These are phyloP conservation scores for Colletotrichum navitas DNA, from an alignment of 2,329 filamentous ascomycete species.

Conservation along the genomic window DNA sequence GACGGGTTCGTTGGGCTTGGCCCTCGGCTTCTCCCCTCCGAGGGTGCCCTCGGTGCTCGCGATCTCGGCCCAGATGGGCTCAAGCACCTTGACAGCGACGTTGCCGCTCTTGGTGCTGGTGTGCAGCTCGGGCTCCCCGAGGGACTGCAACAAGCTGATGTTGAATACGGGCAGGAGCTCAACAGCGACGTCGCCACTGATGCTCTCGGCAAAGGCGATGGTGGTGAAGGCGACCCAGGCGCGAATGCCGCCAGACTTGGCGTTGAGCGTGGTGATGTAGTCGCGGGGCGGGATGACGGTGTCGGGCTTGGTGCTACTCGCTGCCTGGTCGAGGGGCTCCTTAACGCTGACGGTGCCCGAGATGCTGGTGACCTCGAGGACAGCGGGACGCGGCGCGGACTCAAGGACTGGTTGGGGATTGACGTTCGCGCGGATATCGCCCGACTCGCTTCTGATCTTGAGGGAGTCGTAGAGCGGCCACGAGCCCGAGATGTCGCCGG, in stretches of 20 bases:
- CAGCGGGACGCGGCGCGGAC: slow-evolving; percentile 53
- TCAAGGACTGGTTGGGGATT: slow-evolving; percentile 55
- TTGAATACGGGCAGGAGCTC: slow-evolving; percentile 60
- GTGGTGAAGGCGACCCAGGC: slow-evolving; percentile 57
- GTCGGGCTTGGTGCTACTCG: slow-evolving; percentile 41
- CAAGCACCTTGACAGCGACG: slow-evolving; percentile 55
- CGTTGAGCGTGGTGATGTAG: slow-evolving; percentile 59
- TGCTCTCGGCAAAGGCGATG: slow-evolving; percentile 52
- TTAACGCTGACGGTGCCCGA: slow-evolving; percentile 59
- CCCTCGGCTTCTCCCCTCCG: slow-evolving; percentile 28
- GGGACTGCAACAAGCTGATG: slow-evolving; percentile 40
- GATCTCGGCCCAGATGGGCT: slow-evolving; percentile 58
- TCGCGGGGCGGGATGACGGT: slow-evolving; percentile 58
- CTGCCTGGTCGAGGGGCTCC: slow-evolving; percentile 54
- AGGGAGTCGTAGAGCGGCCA: slow-evolving; percentile 66
- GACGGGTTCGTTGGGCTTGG: slow-evolving; percentile 39
- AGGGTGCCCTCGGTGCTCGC: slow-evolving; percentile 30
- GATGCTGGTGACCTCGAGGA: slow-evolving; percentile 55
- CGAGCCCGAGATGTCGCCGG: slow-evolving; percentile 60
- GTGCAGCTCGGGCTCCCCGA: slow-evolving; percentile 49
- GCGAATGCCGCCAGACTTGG: slow-evolving; percentile 59
- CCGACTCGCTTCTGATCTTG: slow-evolving; percentile 59
- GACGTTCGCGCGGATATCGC: slow-evolving; percentile 56
- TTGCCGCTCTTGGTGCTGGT: slow-evolving; percentile 61
- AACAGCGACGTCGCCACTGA: slow-evolving; percentile 57